These are phyloP conservation scores for Erodium moschatum DNA, from an alignment of 441 rosid genomes.

Conservation along the genomic window DNA sequence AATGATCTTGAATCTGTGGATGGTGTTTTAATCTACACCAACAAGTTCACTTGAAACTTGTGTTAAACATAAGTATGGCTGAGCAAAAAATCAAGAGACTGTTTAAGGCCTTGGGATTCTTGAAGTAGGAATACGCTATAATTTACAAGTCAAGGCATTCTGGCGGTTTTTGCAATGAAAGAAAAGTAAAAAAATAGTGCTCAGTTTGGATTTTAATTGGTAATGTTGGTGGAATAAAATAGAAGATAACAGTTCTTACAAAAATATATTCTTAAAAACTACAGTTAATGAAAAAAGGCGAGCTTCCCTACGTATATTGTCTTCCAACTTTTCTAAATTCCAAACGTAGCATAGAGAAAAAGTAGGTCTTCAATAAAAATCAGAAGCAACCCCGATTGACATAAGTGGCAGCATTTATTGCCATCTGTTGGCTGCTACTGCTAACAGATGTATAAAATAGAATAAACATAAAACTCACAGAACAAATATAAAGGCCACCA, in stretches of 20 bases:
- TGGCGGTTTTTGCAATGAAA: not conserved
- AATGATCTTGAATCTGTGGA: constrained; percentile 9
- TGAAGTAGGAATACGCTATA: constrained; percentile 2
- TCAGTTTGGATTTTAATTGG: not conserved
- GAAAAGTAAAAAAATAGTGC: not conserved
- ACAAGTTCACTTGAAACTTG: constrained; percentile 1
- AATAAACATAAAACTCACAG: not conserved
- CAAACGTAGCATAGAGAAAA: not conserved
- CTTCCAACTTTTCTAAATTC: constrained; percentile 6
- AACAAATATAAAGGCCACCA: not conserved
- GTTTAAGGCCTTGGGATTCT: constrained; percentile 6
- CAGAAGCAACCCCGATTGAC: not conserved
- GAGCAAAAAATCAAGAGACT: constrained; percentile 10
- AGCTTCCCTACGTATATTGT: not conserved
- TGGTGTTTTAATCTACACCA: not conserved
- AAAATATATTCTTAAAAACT: not conserved
- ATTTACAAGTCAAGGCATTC: not conserved
- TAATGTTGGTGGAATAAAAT: constrained; percentile 6
- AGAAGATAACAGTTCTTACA: constrained; percentile 2
- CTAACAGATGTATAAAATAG: not conserved
- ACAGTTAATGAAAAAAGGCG: constrained; percentile 1
- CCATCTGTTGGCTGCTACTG: not conserved
- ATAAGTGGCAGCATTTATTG: not conserved
- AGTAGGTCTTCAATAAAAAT: not conserved
- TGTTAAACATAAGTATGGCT: not conserved